Percentiles rank a stretch among this genome's conserved stretches.
These are phyloP conservation scores for Umbellularia californica DNA, from an alignment of 164 flowering plant genomes.

Conservation along the genomic window DNA sequence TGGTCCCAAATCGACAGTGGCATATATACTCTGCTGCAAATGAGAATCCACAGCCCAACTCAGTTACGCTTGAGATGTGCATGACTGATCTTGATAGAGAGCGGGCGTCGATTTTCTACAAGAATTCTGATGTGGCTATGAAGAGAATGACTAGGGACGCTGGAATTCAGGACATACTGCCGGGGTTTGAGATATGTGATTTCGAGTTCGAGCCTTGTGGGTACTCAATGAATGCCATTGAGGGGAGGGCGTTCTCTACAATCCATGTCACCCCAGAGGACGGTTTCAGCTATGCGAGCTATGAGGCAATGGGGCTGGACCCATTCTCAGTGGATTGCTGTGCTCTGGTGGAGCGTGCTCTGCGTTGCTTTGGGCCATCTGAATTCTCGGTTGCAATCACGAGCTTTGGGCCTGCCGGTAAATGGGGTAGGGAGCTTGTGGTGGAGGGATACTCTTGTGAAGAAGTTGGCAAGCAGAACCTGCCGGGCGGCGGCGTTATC, in stretches of 20 bases:
- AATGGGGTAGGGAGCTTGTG: constrained; percentile 22
- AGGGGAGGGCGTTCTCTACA: constrained; percentile 50
- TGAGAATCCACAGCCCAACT: neutral
- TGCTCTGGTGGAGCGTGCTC: constrained; percentile 39
- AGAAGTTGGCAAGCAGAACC: constrained; percentile 30
- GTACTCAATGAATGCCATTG: constrained; percentile 77
- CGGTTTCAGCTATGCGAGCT: constrained; percentile 85
- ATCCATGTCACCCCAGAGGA: constrained; percentile 86
- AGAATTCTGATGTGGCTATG: constrained; percentile 26
- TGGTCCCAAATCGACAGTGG: constrained; percentile 41
- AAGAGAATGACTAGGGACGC: constrained; percentile 53
- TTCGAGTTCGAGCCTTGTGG: constrained; percentile 84
- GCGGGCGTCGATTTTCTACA: constrained; percentile 52
- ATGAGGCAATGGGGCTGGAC: constrained; percentile 57
- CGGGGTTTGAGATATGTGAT: constrained; percentile 53
- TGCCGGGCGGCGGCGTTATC: constrained; percentile 39
- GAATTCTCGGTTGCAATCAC: constrained; percentile 58
- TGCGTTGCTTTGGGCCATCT: constrained; percentile 50
- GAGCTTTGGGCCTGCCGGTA: constrained; percentile 3
- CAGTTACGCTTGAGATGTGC: constrained; percentile 63
- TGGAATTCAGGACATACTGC: constrained; percentile 45
- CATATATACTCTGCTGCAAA: constrained; percentile 55
- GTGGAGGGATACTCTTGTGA: constrained; percentile 40
- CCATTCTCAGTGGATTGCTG: constrained; percentile 17
- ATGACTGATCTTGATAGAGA: constrained; percentile 61